Evolutionary conservation across 805 yeast species (phyloP).

Genomic region (Pichia thaimueangensis): DNA sequence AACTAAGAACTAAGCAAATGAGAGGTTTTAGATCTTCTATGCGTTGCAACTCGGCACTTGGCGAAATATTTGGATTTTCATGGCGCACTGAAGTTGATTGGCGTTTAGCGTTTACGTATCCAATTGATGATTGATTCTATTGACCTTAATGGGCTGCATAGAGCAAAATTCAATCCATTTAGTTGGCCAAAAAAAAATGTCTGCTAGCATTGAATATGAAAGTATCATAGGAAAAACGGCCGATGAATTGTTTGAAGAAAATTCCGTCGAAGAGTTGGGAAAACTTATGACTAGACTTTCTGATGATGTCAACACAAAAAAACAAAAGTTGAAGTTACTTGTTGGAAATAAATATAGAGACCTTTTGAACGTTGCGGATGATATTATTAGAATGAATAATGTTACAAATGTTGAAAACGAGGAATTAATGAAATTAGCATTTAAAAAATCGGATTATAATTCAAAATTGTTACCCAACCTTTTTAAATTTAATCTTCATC

Average conservation of each 20-base stretch:
- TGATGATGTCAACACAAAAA: slow-evolving; percentile 19
- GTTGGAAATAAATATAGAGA: slow-evolving; percentile 33
- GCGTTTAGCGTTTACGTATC: too few relatives aligned
- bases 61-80: too few relatives aligned
- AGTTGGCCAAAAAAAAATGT: too few relatives aligned
- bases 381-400: slow-evolving; percentile 30
- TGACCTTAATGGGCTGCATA: too few relatives aligned
- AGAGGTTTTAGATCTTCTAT: too few relatives aligned
- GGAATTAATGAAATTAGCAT: slow-evolving; percentile 24
- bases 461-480: slow-evolving; percentile 19
- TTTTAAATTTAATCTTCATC: slow-evolving; percentile 15
- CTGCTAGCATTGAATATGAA: slow-evolving; percentile 2
- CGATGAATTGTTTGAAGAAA: slow-evolving; percentile 23
- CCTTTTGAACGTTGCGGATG: slow-evolving; percentile 32
- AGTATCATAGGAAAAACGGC: slow-evolving; percentile 10
- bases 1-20: too few relatives aligned
- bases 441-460: slow-evolving; percentile 25
- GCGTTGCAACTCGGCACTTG: too few relatives aligned
- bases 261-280: slow-evolving; percentile 27
- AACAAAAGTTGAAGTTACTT: slow-evolving; percentile 24
- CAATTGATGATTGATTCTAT: too few relatives aligned
- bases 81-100: too few relatives aligned
- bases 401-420: slow-evolving; percentile 23
- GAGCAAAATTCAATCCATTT: too few relatives aligned
- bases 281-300: slow-evolving; percentile 18